These are phyloP conservation scores for Ganoderma sp. DNA, from an alignment of 1,284 basidiomycete species.

Conservation along the genomic window DNA sequence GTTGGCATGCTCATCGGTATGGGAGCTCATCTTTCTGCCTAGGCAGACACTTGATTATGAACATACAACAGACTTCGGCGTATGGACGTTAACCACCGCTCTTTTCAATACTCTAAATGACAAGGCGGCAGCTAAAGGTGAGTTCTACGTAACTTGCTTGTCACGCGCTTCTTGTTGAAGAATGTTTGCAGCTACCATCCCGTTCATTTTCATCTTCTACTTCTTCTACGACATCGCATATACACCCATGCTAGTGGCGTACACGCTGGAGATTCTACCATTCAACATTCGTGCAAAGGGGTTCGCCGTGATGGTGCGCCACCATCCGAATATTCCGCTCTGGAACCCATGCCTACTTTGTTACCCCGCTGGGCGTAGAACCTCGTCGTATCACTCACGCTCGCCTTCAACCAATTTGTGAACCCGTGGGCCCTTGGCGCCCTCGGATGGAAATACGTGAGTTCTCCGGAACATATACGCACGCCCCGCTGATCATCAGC, in stretches of 20 bases:
- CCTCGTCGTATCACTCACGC: constrained; percentile 58
- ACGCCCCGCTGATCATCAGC: constrained; percentile 16
- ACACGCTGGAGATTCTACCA: constrained; percentile 73
- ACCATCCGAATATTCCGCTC: background rate
- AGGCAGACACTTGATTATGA: background rate
- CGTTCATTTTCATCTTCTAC: constrained; percentile 74
- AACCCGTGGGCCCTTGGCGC: constrained; percentile 74
- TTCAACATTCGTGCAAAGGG: constrained; percentile 72
- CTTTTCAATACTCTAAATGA: constrained; percentile 57
- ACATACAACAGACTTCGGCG: constrained; percentile 51
- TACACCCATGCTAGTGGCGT: constrained; percentile 66
- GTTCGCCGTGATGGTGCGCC: constrained; percentile 65
- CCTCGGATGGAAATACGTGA: constrained; percentile 70
- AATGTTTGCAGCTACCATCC: constrained; percentile 57
- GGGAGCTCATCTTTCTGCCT: constrained; percentile 24
- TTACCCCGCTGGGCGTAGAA: constrained; percentile 47
- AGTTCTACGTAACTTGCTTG: background rate
- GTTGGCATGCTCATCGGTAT: constrained; percentile 67
- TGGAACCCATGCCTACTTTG: background rate
- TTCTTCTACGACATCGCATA: constrained; percentile 73
- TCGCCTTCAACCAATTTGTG: constrained; percentile 75
- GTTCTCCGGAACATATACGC: constrained; percentile 18
- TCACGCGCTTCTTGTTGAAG: background rate
- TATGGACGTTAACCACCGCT: constrained; percentile 65
- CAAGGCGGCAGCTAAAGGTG: constrained; percentile 59